phyloP scores from a whole-genome alignment of 345 rosid genomes.

The Eucalyptus lansdowneana region DNA sequence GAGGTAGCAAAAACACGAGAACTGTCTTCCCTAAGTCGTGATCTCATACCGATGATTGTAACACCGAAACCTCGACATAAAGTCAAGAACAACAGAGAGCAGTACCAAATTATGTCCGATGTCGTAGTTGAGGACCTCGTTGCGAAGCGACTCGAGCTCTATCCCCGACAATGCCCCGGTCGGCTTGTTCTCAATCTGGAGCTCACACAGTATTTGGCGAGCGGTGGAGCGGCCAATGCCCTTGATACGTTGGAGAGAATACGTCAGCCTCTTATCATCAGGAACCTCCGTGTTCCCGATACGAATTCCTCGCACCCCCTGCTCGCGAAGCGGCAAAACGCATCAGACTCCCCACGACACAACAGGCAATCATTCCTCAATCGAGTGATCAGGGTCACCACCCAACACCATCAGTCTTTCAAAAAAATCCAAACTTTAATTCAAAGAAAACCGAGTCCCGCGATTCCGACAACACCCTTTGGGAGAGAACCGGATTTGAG shows the following conservation, averaged over 20 bases:
- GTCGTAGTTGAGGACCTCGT: conserved; percentile 48
- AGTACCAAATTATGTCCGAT: conserved; percentile 63
- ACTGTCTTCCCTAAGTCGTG: background rate
- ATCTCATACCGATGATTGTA: background rate
- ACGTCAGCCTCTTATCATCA: conserved; percentile 27
- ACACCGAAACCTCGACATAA: background rate
- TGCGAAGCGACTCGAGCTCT: conserved; percentile 52
- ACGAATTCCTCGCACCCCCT: conserved; percentile 22
- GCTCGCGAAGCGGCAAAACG: background rate
- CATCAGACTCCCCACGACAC: background rate
- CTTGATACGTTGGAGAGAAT: conserved; percentile 56
- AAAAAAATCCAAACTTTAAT: background rate
- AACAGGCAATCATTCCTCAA: background rate
- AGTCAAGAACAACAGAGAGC: background rate
- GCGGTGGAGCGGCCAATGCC: conserved; percentile 61
- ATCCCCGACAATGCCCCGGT: conserved; percentile 59
- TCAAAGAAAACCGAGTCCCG: background rate
- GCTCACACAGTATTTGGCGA: conserved; percentile 48
- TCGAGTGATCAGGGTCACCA: background rate
- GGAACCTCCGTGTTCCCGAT: conserved; percentile 5
- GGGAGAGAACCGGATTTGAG: background rate
- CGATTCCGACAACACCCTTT: background rate
- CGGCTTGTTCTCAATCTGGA: conserved; percentile 50
- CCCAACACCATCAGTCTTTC: background rate
- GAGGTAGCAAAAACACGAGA: background rate